Conservation (phyloP, 1,139 yeast genomes). For the Suhomyces panamericanus region DNA sequence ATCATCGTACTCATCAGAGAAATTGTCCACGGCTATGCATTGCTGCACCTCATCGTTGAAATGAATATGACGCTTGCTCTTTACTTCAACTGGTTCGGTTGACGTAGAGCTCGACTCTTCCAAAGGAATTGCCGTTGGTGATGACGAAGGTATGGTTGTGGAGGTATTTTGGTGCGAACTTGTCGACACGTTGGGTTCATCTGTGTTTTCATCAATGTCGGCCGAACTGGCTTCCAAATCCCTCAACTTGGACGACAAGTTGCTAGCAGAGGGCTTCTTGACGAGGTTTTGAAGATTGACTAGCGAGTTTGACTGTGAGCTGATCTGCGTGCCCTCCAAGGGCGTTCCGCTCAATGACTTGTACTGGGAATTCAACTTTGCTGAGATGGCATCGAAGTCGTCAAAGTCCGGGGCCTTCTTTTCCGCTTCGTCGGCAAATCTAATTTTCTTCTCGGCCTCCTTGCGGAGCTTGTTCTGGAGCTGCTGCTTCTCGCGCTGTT, state of each 20-base stretch:
- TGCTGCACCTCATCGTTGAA: constrained; percentile 93
- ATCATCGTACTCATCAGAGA: constrained; percentile 34
- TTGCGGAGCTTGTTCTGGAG: constrained; percentile 16
- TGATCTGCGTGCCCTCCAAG: constrained; percentile 15
- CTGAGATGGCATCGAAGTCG: constrained; percentile 60
- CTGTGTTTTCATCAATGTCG: background rate
- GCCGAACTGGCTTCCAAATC: background rate
- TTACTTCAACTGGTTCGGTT: constrained; percentile 8
- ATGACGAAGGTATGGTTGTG: background rate
- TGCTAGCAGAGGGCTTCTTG: constrained; percentile 11
- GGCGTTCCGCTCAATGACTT: constrained; percentile 21
- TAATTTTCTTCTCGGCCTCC: constrained; percentile 9
- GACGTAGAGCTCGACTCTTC: background rate
- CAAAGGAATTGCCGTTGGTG: background rate
- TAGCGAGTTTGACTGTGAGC: constrained; percentile 20
- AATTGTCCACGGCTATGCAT: constrained; percentile 68
- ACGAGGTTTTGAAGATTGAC: constrained; percentile 18
- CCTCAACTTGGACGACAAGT: constrained; percentile 4
- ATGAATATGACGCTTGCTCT: constrained; percentile 68
- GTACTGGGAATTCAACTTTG: constrained; percentile 61
- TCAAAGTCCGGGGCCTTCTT: constrained; percentile 43
- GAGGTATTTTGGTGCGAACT: background rate
- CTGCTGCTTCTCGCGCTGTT: constrained; percentile 27
- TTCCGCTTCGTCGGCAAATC: constrained; percentile 2
- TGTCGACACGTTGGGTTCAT: background rate